These are phyloP conservation scores for Ceratocystis papillata DNA, from an alignment of 2,329 filamentous ascomycete genomes.

Conservation along the genomic window DNA sequence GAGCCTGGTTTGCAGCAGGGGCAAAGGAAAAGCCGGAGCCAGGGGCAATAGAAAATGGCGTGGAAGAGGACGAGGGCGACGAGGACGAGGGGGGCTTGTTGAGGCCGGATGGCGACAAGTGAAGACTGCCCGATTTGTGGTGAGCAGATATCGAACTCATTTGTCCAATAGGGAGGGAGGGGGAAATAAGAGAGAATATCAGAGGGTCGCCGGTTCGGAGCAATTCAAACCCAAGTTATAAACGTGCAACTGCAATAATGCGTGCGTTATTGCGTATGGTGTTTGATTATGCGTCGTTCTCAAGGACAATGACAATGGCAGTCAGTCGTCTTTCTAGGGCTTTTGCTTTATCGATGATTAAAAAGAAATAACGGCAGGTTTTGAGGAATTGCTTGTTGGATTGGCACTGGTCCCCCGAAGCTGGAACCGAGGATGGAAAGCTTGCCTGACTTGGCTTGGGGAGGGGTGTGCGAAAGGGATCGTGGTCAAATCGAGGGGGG, in stretches of 20 bases:
- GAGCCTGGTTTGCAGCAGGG: conserved; percentile 43
- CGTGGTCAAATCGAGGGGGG: neutral
- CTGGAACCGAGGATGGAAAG: neutral
- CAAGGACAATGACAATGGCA: neutral
- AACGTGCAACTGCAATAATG: neutral
- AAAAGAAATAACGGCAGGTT: conserved; percentile 4
- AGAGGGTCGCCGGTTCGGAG: no score
- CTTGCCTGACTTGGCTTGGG: conserved; percentile 1
- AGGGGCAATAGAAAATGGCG: conserved; percentile 14
- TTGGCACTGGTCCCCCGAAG: neutral
- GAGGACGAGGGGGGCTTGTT: conserved; percentile 15
- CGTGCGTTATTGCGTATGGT: neutral
- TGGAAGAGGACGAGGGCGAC: conserved; percentile 2
- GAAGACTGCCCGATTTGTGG: conserved; percentile 18
- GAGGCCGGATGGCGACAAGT: conserved; percentile 14
- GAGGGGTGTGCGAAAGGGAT: neutral
- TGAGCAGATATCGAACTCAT: conserved; percentile 20
- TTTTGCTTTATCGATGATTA: neutral
- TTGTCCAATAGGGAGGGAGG: conserved; percentile 13
- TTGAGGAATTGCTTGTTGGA: neutral
- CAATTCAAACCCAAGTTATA: no score
- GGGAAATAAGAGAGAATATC: neutral
- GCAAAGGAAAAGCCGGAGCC: conserved; percentile 18
- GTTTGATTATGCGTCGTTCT: neutral
- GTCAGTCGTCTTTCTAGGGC: neutral